Base-by-base conservation (phyloP, 345 rosid genomes). In the Acer yangbiense region DNA sequence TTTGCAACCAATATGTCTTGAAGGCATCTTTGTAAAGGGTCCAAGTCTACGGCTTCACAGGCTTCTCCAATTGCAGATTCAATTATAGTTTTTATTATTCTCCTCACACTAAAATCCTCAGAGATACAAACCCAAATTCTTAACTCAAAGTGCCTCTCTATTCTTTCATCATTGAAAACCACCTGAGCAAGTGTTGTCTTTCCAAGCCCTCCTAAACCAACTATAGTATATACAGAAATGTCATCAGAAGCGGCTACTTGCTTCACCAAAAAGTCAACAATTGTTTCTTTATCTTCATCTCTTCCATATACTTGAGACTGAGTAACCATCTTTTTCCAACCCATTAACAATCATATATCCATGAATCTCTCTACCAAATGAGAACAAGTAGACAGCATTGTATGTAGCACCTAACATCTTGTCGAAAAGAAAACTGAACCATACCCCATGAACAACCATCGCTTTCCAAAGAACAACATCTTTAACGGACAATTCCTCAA, bases 91-190 rank as follows among this genome's bases (percentile, higher is more conserved):
- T 65, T 74, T 6, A 74, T 18, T 7, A 74, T 21, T n/a, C 35
- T 54, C 18, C 18, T 54, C 32, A 55, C 50, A 76, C 18, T 55
- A 35, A 76, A 76, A 55, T 54, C 72, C 39, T 76, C 72, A 3
- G 72, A 76, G 6, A 76, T 10, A 23, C 72, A 76, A 12, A 76
- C 55, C 72, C 72, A 55, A 65, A 76, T 67, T 67, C 54, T 76
- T 0, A 20, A 14, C n/a, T 76, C 55, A 67, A 76, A 67, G 39
- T 67, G 54, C 4, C 6, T 20, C 41, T 20, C 20, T 14, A 55
- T 23, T 41, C 39, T 65, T 8, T 67, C 72, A n/a, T 67, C 66
- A 76, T 76, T 55, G 25, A 18, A 67, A 12, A 76, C 65, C 41
- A 32, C 9, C 55, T 76, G 60, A 32, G 29, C 29, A 27, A 27